Evolutionary conservation across 352 stramenopile species (phyloP).

Genomic region (Phytophthora hibernalis): DNA sequence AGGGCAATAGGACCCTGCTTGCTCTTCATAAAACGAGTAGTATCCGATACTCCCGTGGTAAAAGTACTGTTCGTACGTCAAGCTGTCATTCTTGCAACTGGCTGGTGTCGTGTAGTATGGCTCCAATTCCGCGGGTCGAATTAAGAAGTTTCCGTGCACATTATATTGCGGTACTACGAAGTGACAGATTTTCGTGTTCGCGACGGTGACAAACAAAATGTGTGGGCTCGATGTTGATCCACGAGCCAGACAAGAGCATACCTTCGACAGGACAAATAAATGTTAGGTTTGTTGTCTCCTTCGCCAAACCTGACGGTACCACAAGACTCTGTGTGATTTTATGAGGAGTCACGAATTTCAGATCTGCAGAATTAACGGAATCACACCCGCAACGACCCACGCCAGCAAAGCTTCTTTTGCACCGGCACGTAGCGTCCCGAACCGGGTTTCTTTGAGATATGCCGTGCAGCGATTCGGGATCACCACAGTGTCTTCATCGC

Average conservation of each 20-base stretch:
- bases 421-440: conserved; percentile 2
- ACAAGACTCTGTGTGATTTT: conserved; percentile 24
- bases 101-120: conserved; percentile 18
- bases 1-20: conserved; percentile 6
- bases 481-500: conserved; percentile 3
- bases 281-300: conserved; percentile 11
- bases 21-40: conserved; percentile 26
- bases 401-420: conserved; percentile 12
- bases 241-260: conserved; percentile 8
- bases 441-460: not conserved
- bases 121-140: not conserved
- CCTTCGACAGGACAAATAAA: conserved; percentile 2
- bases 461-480: not conserved
- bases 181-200: conserved; percentile 14
- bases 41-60: conserved; percentile 26
- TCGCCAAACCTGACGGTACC: not conserved
- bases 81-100: conserved; percentile 10
- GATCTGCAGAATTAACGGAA: conserved; percentile 24
- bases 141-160: conserved; percentile 32
- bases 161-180: conserved; percentile 37
- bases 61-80: conserved; percentile 22
- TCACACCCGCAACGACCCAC: conserved; percentile 20
- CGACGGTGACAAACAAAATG: conserved; percentile 24
- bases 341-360: conserved; percentile 19
- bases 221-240: conserved; percentile 26